Evolutionary conservation across 176 grass and related monocot genomes (phyloP).

Genomic region (Typha latifolia): DNA sequence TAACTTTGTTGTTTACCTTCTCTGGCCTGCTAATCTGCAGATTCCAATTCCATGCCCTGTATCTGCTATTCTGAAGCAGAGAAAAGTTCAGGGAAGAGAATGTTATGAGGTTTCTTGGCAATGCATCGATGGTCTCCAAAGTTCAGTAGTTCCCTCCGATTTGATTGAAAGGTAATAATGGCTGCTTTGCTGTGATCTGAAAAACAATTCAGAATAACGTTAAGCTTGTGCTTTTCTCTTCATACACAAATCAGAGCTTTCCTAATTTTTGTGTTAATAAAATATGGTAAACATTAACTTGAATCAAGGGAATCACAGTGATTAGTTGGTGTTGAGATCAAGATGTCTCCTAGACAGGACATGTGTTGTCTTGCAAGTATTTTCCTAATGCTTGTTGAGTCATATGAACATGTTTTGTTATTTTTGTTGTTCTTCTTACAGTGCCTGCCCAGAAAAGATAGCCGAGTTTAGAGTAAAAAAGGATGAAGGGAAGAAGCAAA

Average conservation of each 20-base stretch:
- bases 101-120: slow-evolving; percentile 83
- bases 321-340: too few relatives aligned
- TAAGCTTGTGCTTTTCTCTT: too few relatives aligned
- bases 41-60: slow-evolving; percentile 80
- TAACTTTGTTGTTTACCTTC: background rate
- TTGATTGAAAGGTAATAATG: slow-evolving; percentile 55
- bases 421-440: slow-evolving; percentile 25
- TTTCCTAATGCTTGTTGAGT: background rate
- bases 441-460: slow-evolving; percentile 84
- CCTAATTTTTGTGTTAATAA: too few relatives aligned
- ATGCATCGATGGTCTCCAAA: slow-evolving; percentile 45
- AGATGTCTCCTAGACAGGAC: too few relatives aligned
- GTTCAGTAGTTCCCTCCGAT: slow-evolving; percentile 63
- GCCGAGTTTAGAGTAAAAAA: slow-evolving; percentile 66
- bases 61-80: slow-evolving; percentile 47
- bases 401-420: background rate
- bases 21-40: slow-evolving; percentile 24
- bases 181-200: slow-evolving; percentile 4
- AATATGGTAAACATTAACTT: too few relatives aligned
- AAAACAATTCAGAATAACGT: background rate
- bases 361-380: too few relatives aligned
- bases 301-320: too few relatives aligned
- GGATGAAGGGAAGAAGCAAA: slow-evolving; percentile 57
- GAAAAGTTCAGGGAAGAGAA: slow-evolving; percentile 69
- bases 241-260: too few relatives aligned